These are phyloP conservation scores for Punctularia strigosozonata DNA, from an alignment of 768 basidiomycete species.

Conservation along the genomic window DNA sequence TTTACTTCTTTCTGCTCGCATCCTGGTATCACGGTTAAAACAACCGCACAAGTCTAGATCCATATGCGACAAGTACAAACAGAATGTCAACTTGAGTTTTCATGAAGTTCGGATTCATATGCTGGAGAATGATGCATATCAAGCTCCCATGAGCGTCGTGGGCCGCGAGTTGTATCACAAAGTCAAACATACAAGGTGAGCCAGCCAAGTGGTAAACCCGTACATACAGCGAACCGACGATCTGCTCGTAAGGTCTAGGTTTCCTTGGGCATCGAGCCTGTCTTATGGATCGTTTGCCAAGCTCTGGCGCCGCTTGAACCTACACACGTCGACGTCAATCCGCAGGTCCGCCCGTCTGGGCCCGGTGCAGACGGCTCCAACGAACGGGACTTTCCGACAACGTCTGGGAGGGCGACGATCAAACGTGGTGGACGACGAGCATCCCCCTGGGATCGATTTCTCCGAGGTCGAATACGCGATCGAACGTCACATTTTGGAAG, in stretches of 20 bases:
- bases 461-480: slow-evolving; percentile 73
- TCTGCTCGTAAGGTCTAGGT: slow-evolving; percentile 2
- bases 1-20: slow-evolving; percentile 5
- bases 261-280: slow-evolving; percentile 18
- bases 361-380: too few species aligned
- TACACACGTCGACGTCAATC: too few species aligned
- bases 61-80: slow-evolving; percentile 73
- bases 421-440: slow-evolving; percentile 40
- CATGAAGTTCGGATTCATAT: slow-evolving; percentile 49
- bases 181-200: slow-evolving; percentile 31
- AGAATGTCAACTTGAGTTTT: slow-evolving; percentile 63
- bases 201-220: background rate
- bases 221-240: too few species aligned
- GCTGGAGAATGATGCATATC: slow-evolving; percentile 68
- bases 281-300: slow-evolving; percentile 31
- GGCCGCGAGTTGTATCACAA: slow-evolving; percentile 53
- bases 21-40: slow-evolving; percentile 5
- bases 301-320: slow-evolving; percentile 43
- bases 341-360: too few species aligned
- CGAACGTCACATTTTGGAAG: slow-evolving; percentile 72
- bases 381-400: slow-evolving; percentile 7
- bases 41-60: slow-evolving; percentile 53
- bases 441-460: slow-evolving; percentile 44
- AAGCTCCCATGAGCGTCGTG: slow-evolving; percentile 48
- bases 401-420: too few species aligned